These are phyloP conservation scores for Lathyrus oleraceus DNA, from an alignment of 306 rosid species.

Conservation along the genomic window DNA sequence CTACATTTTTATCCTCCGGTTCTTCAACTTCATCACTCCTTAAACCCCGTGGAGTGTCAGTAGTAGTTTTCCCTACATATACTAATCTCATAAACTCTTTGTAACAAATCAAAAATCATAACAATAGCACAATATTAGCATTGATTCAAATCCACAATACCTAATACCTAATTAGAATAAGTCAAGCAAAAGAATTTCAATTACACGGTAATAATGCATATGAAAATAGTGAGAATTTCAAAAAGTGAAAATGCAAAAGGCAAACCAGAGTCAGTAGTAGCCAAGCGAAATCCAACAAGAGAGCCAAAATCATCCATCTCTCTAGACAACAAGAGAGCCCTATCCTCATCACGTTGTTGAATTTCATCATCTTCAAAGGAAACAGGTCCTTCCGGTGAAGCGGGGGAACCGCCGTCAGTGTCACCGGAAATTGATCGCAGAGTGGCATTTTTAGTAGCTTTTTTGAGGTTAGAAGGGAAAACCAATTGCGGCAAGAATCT, in stretches of 20 bases:
- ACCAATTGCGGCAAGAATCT: conserved; percentile 25
- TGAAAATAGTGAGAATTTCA: neutral
- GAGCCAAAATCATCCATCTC: conserved; percentile 56
- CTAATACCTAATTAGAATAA: neutral
- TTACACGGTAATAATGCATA: neutral
- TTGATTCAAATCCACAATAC: neutral
- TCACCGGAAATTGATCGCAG: conserved; percentile 40
- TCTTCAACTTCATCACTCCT: conserved; percentile 18
- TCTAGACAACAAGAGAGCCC: conserved; percentile 36
- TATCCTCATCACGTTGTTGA: conserved; percentile 9
- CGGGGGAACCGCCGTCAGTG: conserved; percentile 1
- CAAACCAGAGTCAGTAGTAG: conserved; percentile 43
- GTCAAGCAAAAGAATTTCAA: neutral
- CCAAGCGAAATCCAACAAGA: conserved; percentile 53
- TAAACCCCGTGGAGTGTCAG: conserved; percentile 11
- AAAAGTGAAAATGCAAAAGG: neutral
- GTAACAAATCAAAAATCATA: conserved; percentile 1
- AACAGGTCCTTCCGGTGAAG: conserved; percentile 35
- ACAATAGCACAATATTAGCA: neutral
- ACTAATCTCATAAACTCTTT: conserved; percentile 23
- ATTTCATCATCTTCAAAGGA: conserved; percentile 36
- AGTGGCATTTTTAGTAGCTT: conserved; percentile 21
- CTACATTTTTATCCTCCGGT: conserved; percentile 33
- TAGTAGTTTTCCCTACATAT: conserved; percentile 31
- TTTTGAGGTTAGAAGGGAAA: conserved; percentile 32